Evolutionary conservation across 2,329 filamentous ascomycete genomes (phyloP), one percentile per base, ranked within the genome.

Genomic region (Fusarium sp.): DNA sequence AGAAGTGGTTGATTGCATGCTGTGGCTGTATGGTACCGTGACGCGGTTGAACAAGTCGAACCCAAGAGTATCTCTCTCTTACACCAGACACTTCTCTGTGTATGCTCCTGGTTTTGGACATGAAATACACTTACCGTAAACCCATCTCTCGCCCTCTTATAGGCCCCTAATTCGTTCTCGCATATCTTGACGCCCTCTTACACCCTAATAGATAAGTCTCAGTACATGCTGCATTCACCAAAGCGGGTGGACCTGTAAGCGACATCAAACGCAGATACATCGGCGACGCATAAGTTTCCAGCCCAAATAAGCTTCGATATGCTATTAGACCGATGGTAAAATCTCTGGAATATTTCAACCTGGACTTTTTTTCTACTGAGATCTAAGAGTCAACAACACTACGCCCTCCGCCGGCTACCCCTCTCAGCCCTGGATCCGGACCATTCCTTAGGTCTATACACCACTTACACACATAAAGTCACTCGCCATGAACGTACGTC

Each of bases 401-500:
- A 11, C 28, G 28, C 11, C 10, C 28, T 30, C 28, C 28, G 10
- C 28, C 28, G 11, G 11, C 28, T 30, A 30, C 28, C 28, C 28
- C 26, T 26, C 26, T 26, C 26, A 26, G 26, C 26, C 10, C 26
- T 26, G 26, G 7, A 26, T 9, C 26, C 26, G 9, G 28, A 13
- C 1, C 28, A 30, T 30, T 30, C 10, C 28, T 6, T 13, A 30
- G 33, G 53, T 39, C 39, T 51, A 17, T 30, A 41, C 67, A 39
- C 32, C 32, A 50, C 48, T 55, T 59, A 30, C 28, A 49, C 45
- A 39, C 45, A 61, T 50, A 44, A 61, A 56, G 39, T 41, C 62
- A 69, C 64, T 51, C 66, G 67, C 64, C 53, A 99, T 98, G 96
- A 96, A 98, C 78, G 96, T 94, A 43, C 87, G 95, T 61, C 92